phyloP scores from a whole-genome alignment of 192 early-diverging fungal species.

The Coemansia sp. region DNA sequence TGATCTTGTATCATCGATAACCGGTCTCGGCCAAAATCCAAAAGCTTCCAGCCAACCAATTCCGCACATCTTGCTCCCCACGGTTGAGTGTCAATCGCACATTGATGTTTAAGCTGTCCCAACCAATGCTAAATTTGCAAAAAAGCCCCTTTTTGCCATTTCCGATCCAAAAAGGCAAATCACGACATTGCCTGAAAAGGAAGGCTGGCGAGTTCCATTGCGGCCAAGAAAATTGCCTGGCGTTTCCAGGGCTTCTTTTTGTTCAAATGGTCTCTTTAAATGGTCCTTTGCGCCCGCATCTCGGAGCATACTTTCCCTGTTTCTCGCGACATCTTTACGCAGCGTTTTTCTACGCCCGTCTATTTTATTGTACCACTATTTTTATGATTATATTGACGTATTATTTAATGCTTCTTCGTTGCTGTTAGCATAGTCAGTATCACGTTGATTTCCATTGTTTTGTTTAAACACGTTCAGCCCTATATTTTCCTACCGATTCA shows the following conservation, averaged over 20 bases:
- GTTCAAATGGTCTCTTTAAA: background rate
- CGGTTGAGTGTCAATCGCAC: conserved; percentile 2
- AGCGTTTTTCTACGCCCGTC: background rate
- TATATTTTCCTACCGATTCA: background rate
- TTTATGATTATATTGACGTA: background rate
- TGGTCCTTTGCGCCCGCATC: background rate
- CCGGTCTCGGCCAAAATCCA: background rate
- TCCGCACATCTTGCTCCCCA: background rate
- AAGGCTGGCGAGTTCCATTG: background rate
- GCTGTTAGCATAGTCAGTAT: background rate
- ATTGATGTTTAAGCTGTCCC: background rate
- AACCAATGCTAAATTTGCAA: background rate
- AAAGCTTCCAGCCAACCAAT: background rate
- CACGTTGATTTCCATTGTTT: background rate
- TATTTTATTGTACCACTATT: background rate
- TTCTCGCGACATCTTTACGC: background rate
- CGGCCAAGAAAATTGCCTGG: background rate
- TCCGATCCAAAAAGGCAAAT: background rate
- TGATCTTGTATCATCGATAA: background rate
- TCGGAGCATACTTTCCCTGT: background rate
- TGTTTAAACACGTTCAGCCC: background rate
- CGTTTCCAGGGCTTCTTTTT: background rate
- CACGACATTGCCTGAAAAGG: conserved; percentile 2
- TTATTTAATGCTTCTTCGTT: background rate
- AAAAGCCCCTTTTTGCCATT: background rate